Base-by-base conservation (phyloP, 164 flowering plant species). In the Piper longum region DNA sequence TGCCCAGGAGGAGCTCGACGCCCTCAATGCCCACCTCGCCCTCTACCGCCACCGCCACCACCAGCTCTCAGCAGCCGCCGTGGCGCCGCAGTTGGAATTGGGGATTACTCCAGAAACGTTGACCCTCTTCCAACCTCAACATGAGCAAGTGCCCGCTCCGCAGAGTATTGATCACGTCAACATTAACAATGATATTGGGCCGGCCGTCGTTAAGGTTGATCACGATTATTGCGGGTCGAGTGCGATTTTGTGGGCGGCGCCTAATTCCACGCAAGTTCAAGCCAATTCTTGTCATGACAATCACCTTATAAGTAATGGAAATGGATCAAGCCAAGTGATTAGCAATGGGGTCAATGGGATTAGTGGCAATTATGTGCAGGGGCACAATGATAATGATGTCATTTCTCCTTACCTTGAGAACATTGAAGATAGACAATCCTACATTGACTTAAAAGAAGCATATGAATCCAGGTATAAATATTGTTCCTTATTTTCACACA, bases 381-480 rank as follows among this genome's bases (percentile, higher is more conserved):
- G 57, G 4, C 57, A 70, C 13, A 81, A 78, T 56, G 85, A 79
- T 41, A 81, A 79, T 41, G 86, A 85, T 67, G 89, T 81, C 56
- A 69, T 85, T 41, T 80, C 81, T 55, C 80, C 82, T 0, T 82
- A 80, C 55, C 85, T 83, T 3, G 87, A 83, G 43, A 70, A 72
- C 0, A 71, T 85, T 43, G 91, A 86, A 71, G 90, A 86, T 57
- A 79, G 85, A 56, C 91, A 85, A n/a, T 86, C 89, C 0, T 78
- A 74, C 51, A 74, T 79, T 3, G 85, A 80, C 57, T 79, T 85
- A 56, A 85, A 82, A 67, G 83, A 82, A 55, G 80, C 77, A 8
- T 83, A 79, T 48, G 88, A 83, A 9, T 81, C 85, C 14, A 83
- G 87, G 87, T 82, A 14, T 44, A 12, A 43, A 12, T 45, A 2